Base-by-base conservation (phyloP, 208 protist species). In the Phytomonas sp. region DNA sequence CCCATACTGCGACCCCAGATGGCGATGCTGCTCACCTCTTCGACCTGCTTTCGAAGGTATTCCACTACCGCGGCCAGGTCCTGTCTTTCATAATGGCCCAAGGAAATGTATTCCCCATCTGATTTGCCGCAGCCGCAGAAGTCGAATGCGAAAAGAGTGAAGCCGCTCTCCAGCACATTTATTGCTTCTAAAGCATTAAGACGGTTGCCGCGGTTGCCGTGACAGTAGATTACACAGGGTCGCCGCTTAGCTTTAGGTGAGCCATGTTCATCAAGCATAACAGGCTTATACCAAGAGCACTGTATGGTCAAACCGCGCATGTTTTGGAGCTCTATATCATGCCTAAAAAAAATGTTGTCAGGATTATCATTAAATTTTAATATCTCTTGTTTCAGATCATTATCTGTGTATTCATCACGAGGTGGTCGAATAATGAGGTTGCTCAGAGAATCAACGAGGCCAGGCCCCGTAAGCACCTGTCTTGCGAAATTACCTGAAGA, bases 1-100 rank as follows among this genome's bases (percentile, higher is more conserved):
- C 97, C 97, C 97, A 98, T 98, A 72, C 89, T 97, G 56, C 95
- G 80, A 12, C 95, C 95, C 94, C 95, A 98, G 32, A 98, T 69
- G 64, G 77, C 87, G 62, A 97, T 84, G 2, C 81, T 78, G 19
- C 87, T 81, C 60, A 96, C 91, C 45, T 89, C 81, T 63, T 79
- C 69, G 31, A 69, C 61, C 70, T 88, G 75, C 32, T 67, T 60
- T 30, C 71, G 62, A 29, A 97, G 78, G 68, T 95, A 94, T 52
- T 97, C 88, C 7, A 96, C 83, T 36, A 98, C 82, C 0, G 86
- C 80, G 8, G 76, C 81, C 8, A 98, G 73, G 82, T 98, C 97
- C 61, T 98, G 87, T 56, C 96, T 92, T 76, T 98, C 97, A 78
- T 95, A 98, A 76, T 96, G 94, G 19, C 97, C 97, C 32, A 98